phyloP scores from a whole-genome alignment of 805 yeast genomes.

The Metschnikowia gelsemii region DNA sequence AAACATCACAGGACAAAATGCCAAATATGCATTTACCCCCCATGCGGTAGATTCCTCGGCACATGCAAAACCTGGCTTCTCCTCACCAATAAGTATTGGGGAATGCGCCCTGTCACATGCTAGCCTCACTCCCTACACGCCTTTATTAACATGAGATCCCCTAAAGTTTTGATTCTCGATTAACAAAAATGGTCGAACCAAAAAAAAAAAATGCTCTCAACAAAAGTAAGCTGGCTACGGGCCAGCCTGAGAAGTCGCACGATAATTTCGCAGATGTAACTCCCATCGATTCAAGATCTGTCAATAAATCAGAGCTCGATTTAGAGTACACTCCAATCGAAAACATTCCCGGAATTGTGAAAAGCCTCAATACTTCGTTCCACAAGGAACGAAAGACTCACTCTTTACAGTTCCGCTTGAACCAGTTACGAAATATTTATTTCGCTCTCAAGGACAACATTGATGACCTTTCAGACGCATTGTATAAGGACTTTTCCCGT shows the following conservation, averaged over 20 bases:
- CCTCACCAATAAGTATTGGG: background rate
- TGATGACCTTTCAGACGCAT: conserved; percentile 54
- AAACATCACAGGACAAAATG: background rate
- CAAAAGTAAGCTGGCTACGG: background rate
- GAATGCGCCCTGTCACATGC: background rate
- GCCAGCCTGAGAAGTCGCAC: background rate
- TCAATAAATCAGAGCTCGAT: background rate
- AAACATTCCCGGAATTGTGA: conserved; percentile 50
- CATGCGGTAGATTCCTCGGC: background rate
- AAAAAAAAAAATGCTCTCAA: background rate
- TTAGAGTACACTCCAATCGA: conserved; percentile 46
- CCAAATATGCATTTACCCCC: background rate
- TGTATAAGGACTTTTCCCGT: conserved; percentile 67
- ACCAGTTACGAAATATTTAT: conserved; percentile 66
- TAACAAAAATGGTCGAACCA: background rate
- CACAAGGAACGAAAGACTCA: conserved; percentile 47
- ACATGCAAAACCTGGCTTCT: background rate
- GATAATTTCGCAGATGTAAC: background rate
- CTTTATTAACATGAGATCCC: background rate
- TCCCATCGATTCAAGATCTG: background rate
- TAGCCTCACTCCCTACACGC: background rate
- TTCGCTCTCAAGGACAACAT: conserved; percentile 59
- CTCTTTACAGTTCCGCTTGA: conserved; percentile 53
- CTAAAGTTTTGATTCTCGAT: background rate
- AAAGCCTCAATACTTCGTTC: conserved; percentile 41